Evolutionary conservation across 2,329 filamentous ascomycete genomes (phyloP), one percentile per base, ranked within the genome.

Genomic region (Beauveria sp.): DNA sequence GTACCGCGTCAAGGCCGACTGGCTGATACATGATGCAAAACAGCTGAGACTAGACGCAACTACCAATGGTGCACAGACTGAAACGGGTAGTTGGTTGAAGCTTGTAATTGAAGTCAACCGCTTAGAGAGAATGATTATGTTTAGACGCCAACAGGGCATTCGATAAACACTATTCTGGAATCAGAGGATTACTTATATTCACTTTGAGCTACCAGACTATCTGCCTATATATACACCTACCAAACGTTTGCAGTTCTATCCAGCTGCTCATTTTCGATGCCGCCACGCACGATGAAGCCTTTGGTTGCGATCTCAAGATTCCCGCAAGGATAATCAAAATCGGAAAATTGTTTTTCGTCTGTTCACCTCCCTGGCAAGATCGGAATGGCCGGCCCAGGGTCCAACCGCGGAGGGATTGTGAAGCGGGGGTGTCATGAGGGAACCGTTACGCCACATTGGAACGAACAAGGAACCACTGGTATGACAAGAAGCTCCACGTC

Each of bases 1-100:
- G 59, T 16, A 61, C 59, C 7, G 59, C 59, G 40, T 61, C 59
- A 18, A 55, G 45, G n/a, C 31, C 46, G 43, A 45, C 45, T 42
- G 59, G 49, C 40, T 55, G 59, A 43, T 61, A 51, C 59, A 61
- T 61, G 3, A n/a, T 53, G 50, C 20, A 8, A 42, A 45, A 22
- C 28, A 46, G 26, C 42, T 34, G 38, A 38, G 28, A 38, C 34
- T 52, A 31, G 26, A 5, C 40, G 48, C n/a, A 53, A 18, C 16
- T 16, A 14, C 16, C n/a, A 38, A 38, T 38, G 48, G 20, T 53
- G 14, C 42, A 38, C 7, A 28, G 50, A 40, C 14, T 16, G 28
- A 42, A 26, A 54, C 49, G 31, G 48, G 34, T 48, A 12, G 26
- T 53, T 40, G 5, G n/a, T 18, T n/a, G n/a, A 7, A 40, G 34